phyloP scores from a whole-genome alignment of 2,329 filamentous ascomycete genomes.

The Colletotrichum sp. region DNA sequence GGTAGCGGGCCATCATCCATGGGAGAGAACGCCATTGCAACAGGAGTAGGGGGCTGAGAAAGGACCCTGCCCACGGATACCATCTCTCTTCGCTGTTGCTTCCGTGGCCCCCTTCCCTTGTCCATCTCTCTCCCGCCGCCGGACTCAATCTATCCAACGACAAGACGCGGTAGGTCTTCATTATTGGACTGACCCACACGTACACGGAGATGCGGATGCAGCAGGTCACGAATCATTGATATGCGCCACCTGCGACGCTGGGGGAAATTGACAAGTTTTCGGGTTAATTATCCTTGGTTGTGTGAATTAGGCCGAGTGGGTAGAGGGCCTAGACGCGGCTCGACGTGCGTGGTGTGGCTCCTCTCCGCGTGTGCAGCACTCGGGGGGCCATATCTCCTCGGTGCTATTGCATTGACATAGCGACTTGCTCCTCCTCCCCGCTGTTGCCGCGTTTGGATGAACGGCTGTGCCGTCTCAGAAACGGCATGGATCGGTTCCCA shows the following conservation, averaged over 20 bases:
- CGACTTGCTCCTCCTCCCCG: slow-evolving; percentile 4
- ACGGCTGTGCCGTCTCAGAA: slow-evolving; percentile 13
- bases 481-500: background rate
- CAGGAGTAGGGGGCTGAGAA: background rate
- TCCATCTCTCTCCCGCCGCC: background rate
- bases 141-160: background rate
- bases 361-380: background rate
- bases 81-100: background rate
- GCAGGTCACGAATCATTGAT: slow-evolving; percentile 4
- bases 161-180: background rate
- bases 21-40: background rate
- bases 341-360: slow-evolving; percentile 5
- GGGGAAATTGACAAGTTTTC: slow-evolving; percentile 1
- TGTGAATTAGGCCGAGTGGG: background rate
- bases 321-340: background rate
- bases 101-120: background rate
- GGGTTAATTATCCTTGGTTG: slow-evolving; percentile 1
- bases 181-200: background rate
- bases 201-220: background rate
- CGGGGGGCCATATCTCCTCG: background rate
- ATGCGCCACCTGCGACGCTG: slow-evolving; percentile 2
- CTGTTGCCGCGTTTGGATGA: slow-evolving; percentile 15
- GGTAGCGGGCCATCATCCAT: background rate
- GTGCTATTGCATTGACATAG: background rate
- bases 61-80: background rate